Evolutionary conservation across 106 monocot genomes (phyloP), one percentile per base, ranked within the genome.

Genomic region (Allium fistulosum): DNA sequence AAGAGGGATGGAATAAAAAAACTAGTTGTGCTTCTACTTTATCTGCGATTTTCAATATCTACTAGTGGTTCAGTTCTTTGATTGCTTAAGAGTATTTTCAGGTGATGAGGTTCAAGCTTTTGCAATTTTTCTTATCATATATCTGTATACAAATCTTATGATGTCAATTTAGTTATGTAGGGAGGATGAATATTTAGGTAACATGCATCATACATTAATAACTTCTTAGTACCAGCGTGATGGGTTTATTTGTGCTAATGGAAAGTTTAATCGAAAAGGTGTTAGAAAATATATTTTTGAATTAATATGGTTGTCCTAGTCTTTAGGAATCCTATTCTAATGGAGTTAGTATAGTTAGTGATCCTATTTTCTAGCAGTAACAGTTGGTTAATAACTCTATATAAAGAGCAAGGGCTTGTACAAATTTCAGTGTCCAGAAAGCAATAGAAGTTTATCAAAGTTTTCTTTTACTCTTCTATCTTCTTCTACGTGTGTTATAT

Each of bases 11-110:
- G 86, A 11, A 97, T 97, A 71, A 97, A 88, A 79, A 97, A 97
- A 69, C 88, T 97, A 74, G 97, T 89, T 59, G 97, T 97, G 17
- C 89, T 97, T 69, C 97, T 92, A 61, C 89, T 97, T 57, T 97
- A 92, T 71, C 97, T 92, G 53, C 92, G 92, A 55, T 97, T 92
- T 74, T 97, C 97, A 61, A 97, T 92, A 76, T 97, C 97, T 71
- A 92, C 92, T 62, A 97, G 97, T 79, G 97, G 97, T 72, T 92
- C 92, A 64, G 89, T 88, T 70, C 88, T 97, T 68, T 88, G 88
- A n/a, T 81, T 97, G 64, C 67, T 92, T 58, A 89, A 97, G 76
- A 78, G 82, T 72, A 97, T 97, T 70, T 97, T 92, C 81, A 97
- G 92, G 97, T 97, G 50, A 11, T 66, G 49, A 53, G 58, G 65